These are phyloP conservation scores for Cladosporium sp. DNA, from an alignment of 2,329 filamentous ascomycete genomes.

Conservation along the genomic window DNA sequence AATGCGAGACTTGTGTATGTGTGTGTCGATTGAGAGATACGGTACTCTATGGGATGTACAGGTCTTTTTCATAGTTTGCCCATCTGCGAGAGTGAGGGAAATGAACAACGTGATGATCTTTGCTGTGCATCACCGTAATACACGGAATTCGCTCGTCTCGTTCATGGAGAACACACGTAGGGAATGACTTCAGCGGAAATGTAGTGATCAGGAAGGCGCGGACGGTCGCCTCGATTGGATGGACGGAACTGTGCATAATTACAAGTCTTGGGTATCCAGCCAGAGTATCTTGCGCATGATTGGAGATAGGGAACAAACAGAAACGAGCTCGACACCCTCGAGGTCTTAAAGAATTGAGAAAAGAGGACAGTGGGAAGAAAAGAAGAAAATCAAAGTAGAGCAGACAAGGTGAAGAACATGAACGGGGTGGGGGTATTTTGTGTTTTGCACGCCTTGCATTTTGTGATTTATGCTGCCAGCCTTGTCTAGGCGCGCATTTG, in stretches of 20 bases:
- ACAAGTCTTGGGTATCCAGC: conserved; percentile 14
- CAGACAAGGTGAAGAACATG: conserved; percentile 2
- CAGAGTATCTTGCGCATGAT: conserved; percentile 12
- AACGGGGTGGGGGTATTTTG: background rate
- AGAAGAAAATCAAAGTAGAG: background rate
- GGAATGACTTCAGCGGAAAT: background rate
- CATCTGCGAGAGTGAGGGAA: too few species aligned
- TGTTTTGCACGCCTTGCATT: conserved; percentile 13
- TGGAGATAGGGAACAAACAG: background rate
- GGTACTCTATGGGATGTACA: background rate
- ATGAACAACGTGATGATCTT: too few species aligned
- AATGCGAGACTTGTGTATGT: background rate
- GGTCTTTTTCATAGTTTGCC: background rate
- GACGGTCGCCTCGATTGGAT: background rate
- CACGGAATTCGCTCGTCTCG: background rate
- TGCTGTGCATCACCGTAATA: background rate
- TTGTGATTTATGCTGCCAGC: conserved; percentile 1
- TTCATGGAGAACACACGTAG: background rate
- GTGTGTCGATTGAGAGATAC: background rate
- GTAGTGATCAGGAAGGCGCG: background rate
- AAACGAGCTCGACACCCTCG: conserved; percentile 5
- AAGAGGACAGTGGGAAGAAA: too few species aligned
- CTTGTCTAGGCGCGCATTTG: conserved; percentile 1
- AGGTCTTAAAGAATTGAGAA: background rate
- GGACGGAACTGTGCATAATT: conserved; percentile 1